Percentiles rank a stretch among this genome's conserved stretches.
phyloP scores from a whole-genome alignment of 2,329 filamentous ascomycete species.

The Hypoxylon sp. region DNA sequence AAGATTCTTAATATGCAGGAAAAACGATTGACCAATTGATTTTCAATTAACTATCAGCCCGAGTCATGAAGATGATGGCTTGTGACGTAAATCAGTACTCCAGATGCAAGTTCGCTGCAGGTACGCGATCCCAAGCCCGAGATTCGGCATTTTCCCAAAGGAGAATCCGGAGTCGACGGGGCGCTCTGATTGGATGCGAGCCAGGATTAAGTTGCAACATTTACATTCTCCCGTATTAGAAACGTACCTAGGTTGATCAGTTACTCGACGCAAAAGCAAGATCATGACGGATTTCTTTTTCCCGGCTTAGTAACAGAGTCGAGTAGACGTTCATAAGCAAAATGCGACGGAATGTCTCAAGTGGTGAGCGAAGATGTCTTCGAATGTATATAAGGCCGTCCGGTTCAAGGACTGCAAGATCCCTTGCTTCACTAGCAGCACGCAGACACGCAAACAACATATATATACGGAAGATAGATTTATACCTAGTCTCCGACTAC shows the following conservation, averaged over 20 bases:
- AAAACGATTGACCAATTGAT: not conserved
- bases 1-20: not conserved
- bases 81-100: not conserved
- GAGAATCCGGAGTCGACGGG: conserved; percentile 26
- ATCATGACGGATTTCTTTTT: not conserved
- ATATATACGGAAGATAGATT: not conserved
- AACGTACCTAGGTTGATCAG: not conserved
- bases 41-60: not conserved
- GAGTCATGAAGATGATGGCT: not conserved
- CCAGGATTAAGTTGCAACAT: conserved; percentile 1
- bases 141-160: conserved; percentile 15
- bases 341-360: not conserved
- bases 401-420: not conserved
- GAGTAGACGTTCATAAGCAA: not conserved
- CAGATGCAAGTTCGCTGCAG: not conserved
- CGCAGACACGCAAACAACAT: conserved; percentile 9
- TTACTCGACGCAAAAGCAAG: not conserved
- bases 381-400: conserved; percentile 11
- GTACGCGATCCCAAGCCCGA: not conserved
- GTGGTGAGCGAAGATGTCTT: not conserved
- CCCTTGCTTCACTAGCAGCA: not conserved
- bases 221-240: conserved; percentile 8
- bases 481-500: not conserved
- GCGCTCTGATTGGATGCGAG: not conserved
- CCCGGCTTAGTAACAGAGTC: conserved; percentile 3